Evolutionary conservation across 371 early-diverging fungal species (phyloP).

Genomic region (Actinomucor elegans): DNA sequence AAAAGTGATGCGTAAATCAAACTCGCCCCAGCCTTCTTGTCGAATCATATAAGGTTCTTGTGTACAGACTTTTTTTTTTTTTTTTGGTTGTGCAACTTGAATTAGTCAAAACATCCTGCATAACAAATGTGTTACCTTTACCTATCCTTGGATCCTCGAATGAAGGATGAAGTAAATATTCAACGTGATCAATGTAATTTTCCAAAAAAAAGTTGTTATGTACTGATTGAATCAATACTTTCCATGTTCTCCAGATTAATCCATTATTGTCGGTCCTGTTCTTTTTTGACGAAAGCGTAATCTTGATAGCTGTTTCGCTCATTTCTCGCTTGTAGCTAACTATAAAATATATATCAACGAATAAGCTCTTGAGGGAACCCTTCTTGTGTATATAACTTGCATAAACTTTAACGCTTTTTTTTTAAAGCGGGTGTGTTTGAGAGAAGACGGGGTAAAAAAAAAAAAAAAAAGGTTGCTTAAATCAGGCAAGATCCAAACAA

Average conservation of each 20-base stretch:
- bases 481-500: too few species aligned
- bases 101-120: too few species aligned
- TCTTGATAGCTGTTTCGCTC: conserved; percentile 1
- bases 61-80: not conserved
- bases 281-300: too few species aligned
- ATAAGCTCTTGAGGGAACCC: too few species aligned
- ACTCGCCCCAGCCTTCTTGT: conserved; percentile 9
- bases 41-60: conserved; percentile 1
- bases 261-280: not conserved
- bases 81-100: too few species aligned
- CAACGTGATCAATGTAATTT: conserved; percentile 10
- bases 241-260: not conserved
- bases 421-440: not conserved
- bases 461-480: not conserved
- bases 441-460: not conserved
- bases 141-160: not conserved
- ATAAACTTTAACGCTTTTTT: not conserved
- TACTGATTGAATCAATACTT: not conserved
- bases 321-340: too few species aligned
- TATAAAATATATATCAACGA: too few species aligned
- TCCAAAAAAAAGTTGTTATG: too few species aligned
- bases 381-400: too few species aligned
- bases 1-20: not conserved
- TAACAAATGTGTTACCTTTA: not conserved
- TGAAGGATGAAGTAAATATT: conserved; percentile 6